A percentile compares a stretch with the other conserved stretches of the same genome.
Evolutionary conservation across 805 yeast genomes (phyloP).

Genomic region (Suhomyces emberorum): DNA sequence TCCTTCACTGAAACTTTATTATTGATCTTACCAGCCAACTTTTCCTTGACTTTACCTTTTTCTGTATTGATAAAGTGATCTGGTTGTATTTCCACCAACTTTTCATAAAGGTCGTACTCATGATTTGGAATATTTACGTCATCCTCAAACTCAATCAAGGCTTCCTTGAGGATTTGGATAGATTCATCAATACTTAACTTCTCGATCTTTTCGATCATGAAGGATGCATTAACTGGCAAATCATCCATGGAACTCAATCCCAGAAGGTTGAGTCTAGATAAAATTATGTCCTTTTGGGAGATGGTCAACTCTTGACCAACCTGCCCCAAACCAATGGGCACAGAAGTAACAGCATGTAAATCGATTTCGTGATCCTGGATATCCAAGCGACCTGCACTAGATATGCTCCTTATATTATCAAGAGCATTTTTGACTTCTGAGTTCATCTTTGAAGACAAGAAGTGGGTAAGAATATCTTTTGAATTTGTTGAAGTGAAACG

Average conservation of each 20-base stretch:
- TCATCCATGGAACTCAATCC: constrained; percentile 27
- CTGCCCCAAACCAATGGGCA: constrained; percentile 20
- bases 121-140: constrained; percentile 32
- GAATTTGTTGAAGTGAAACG: too few relatives aligned
- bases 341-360: constrained; percentile 19
- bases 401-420: background rate
- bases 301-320: constrained; percentile 22
- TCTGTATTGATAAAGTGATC: constrained; percentile 1
- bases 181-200: constrained; percentile 19
- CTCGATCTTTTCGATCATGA: constrained; percentile 28
- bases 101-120: constrained; percentile 24
- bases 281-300: constrained; percentile 26
- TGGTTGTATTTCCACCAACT: constrained; percentile 7
- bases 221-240: constrained; percentile 27
- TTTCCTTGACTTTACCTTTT: background rate
- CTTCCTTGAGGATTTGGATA: constrained; percentile 25
- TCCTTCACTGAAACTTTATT: background rate
- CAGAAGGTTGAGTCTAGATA: constrained; percentile 25
- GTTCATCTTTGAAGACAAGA: background rate
- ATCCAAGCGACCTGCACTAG: constrained; percentile 1
- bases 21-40: background rate
- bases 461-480: too few relatives aligned
- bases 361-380: constrained; percentile 10
- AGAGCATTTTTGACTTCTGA: background rate
- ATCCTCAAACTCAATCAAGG: constrained; percentile 24